These are phyloP conservation scores for Monilinia fructigena DNA, from an alignment of 2,329 filamentous ascomycete genomes.

Conservation along the genomic window DNA sequence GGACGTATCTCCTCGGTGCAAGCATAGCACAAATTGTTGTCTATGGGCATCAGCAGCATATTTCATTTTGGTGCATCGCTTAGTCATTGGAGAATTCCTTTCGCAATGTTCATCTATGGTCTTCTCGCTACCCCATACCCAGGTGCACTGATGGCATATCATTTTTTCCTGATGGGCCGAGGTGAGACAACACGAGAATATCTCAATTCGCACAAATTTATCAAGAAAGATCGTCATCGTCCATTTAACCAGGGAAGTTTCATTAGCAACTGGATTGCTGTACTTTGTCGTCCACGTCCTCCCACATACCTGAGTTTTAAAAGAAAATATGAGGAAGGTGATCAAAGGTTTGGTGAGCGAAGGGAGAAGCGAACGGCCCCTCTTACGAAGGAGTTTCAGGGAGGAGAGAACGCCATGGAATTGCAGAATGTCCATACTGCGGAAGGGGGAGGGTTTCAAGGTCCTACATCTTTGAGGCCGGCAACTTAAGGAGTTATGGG, in stretches of 20 bases:
- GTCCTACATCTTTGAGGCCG: conserved; percentile 43
- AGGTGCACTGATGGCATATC: conserved; percentile 78
- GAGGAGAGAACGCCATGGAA: conserved; percentile 70
- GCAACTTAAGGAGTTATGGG: background rate
- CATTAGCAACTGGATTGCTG: conserved; percentile 75
- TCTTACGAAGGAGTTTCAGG: conserved; percentile 51
- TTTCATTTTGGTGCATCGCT: conserved; percentile 73
- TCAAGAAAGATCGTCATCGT: conserved; percentile 85
- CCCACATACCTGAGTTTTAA: conserved; percentile 92
- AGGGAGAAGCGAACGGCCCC: conserved; percentile 52
- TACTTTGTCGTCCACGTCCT: conserved; percentile 78
- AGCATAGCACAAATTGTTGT: conserved; percentile 78
- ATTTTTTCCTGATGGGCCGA: conserved; percentile 84
- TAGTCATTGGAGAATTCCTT: conserved; percentile 71
- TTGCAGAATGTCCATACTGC: conserved; percentile 48
- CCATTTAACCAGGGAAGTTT: conserved; percentile 80
- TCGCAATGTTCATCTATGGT: conserved; percentile 85
- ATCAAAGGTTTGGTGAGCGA: conserved; percentile 72
- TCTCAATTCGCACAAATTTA: conserved; percentile 92
- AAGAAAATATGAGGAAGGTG: conserved; percentile 69
- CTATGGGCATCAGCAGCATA: conserved; percentile 61
- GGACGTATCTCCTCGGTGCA: conserved; percentile 71
- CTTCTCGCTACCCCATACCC: conserved; percentile 76
- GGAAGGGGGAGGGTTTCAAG: conserved; percentile 50
- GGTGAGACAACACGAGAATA: conserved; percentile 97